These are phyloP conservation scores for Chlamydomonas schloesseri DNA, from an alignment of 139 green algal genomes.

Conservation along the genomic window DNA sequence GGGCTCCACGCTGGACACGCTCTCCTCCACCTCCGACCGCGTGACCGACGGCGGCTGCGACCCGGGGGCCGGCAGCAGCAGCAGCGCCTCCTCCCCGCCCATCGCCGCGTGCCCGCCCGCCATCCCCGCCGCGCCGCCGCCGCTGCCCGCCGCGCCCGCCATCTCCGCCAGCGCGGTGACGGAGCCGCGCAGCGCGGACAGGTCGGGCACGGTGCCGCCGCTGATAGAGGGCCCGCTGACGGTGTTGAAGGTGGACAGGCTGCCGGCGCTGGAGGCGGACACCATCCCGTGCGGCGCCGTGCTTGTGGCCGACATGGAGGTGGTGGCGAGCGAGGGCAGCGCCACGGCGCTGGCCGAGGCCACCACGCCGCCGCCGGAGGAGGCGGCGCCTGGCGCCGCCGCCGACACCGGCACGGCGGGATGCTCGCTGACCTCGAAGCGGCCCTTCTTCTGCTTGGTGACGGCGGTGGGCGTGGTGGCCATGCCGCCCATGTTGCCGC, in stretches of 20 bases:
- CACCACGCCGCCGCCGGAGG: background rate
- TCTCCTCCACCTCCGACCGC: conserved; percentile 30
- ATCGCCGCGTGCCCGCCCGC: background rate
- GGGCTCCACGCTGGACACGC: conserved; percentile 50
- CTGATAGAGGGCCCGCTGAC: conserved; percentile 2
- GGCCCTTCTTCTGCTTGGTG: conserved; percentile 59
- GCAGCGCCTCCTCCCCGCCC: background rate
- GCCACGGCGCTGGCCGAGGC: background rate
- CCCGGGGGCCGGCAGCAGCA: too few species aligned
- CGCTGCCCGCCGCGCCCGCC: background rate
- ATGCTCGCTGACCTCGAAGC: conserved; percentile 83
- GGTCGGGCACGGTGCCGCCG: conserved; percentile 2
- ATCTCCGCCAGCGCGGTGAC: background rate
- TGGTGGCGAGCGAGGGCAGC: background rate
- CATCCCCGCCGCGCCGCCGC: background rate
- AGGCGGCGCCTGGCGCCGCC: background rate
- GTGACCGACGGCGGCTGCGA: too few species aligned
- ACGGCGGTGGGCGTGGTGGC: conserved; percentile 44
- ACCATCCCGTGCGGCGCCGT: too few species aligned
- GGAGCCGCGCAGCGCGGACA: background rate
- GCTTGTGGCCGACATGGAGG: background rate
- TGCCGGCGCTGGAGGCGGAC: background rate
- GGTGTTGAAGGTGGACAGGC: background rate
- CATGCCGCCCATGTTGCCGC: conserved; percentile 22
- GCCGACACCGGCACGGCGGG: background rate